Evolutionary conservation across 75 land plant species (phyloP), one percentile per base, ranked within the genome.

Genomic region (Pseudotsuga menziesii): DNA sequence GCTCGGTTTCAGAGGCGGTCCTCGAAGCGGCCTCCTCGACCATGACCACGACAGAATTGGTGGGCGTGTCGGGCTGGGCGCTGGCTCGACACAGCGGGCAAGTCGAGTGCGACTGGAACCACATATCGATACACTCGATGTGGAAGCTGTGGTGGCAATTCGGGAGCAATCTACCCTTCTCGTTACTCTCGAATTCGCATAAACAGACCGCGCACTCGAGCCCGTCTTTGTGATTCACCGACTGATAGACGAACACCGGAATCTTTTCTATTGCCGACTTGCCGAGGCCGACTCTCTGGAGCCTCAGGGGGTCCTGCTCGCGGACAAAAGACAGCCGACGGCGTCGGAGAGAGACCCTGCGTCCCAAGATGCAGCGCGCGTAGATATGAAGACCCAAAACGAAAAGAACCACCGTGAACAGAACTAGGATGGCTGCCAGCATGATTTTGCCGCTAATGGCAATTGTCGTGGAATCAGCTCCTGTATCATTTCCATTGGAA

Each of bases 161-260:
- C 12, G 89, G 89, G 35, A 87, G 75, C 14, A 69, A 29, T 56
- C 88, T 71, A 6, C 69, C 84, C 39, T 70, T 71, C 56, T 87
- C 89, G 15, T 77, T 64, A 13, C 82, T 82, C 77, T 85, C 77
- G n/a, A 87, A 91, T 29, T 85, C 89, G 54, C 61, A 52, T 81
- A 91, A 77, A 78, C 93, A 91, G 39, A 91, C 82, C 26, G 88
- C 85, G 78, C 93, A 91, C 60, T 78, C 86, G 25, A 78, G 77
- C 4, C 77, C 81, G 44, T 79, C 78, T 20, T 41, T 69, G 52
- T 39, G 11, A 69, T 69, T 69, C 52, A 39, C 72, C 0, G 72
- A 16, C 20, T 44, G 22, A 44, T 39, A 69, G 23, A 69, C 52
- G 9, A 69, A 69, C 52, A 41, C 72, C 0, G 72, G 72, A 5